Evolutionary conservation across 371 early-diverging fungal species (phyloP).

Genomic region (Mycotypha africana): DNA sequence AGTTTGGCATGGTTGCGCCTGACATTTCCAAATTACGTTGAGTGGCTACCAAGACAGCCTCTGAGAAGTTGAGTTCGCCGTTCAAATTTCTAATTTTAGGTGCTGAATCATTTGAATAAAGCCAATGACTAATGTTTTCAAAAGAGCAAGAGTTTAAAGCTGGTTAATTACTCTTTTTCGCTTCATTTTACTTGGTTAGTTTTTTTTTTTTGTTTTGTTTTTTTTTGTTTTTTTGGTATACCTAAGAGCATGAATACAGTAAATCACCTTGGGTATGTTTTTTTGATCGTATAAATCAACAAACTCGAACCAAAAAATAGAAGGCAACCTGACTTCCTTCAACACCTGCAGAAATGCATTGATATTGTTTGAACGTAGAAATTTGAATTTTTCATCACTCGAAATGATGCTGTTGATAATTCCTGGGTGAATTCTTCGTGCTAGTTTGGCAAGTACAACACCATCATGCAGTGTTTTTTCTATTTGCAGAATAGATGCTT

Average conservation of each 20-base stretch:
- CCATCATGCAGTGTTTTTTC: conserved; percentile 96
- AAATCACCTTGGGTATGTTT: conserved; percentile 99
- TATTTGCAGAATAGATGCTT: conserved; percentile 60
- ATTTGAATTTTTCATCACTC: conserved; percentile 79
- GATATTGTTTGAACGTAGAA: conserved; percentile 98
- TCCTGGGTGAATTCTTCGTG: conserved; percentile 78
- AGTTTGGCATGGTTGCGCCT: conserved; percentile 78
- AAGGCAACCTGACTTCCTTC: conserved; percentile 79
- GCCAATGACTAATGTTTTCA: conserved; percentile 64
- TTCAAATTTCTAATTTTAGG: conserved; percentile 89
- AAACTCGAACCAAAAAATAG: conserved; percentile 96
- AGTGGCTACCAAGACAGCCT: conserved; percentile 79
- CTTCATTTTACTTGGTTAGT: too few relatives aligned
- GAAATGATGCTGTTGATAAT: conserved; percentile 74
- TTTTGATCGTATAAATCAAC: conserved; percentile 99
- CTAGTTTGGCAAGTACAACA: conserved; percentile 91
- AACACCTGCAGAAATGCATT: conserved; percentile 89
- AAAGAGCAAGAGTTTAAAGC: neutral
- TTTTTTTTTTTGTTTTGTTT: too few relatives aligned
- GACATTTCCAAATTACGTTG: conserved; percentile 80
- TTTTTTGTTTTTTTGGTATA: conserved; percentile 18
- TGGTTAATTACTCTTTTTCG: too few relatives aligned
- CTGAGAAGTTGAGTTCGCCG: conserved; percentile 88
- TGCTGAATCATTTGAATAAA: conserved; percentile 80
- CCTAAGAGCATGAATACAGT: conserved; percentile 98